Evolutionary conservation across 208 protist genomes (phyloP).

Genomic region (Trypanosoma melophagium): DNA sequence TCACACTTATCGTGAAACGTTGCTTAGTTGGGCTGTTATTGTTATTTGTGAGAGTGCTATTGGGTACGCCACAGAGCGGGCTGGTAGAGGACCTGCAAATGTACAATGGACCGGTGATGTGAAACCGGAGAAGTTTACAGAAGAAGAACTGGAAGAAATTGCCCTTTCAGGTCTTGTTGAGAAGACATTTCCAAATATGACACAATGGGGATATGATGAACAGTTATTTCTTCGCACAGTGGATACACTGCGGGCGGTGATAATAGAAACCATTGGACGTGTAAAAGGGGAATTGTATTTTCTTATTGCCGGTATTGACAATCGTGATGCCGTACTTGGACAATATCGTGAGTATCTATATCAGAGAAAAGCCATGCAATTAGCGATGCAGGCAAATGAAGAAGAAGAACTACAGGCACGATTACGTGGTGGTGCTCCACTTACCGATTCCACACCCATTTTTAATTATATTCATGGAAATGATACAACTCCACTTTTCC

Average conservation of each 20-base stretch:
- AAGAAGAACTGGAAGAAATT: slow-evolving; percentile 42
- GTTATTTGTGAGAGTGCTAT: slow-evolving; percentile 45
- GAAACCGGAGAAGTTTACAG: slow-evolving; percentile 27
- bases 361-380: neutral
- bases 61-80: slow-evolving; percentile 41
- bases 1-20: slow-evolving; percentile 40
- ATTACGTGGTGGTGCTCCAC: slow-evolving; percentile 1
- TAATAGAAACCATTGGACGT: slow-evolving; percentile 40
- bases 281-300: slow-evolving; percentile 57
- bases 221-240: slow-evolving; percentile 24
- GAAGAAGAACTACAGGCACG: slow-evolving; percentile 19
- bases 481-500: neutral
- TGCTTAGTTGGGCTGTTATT: slow-evolving; percentile 44
- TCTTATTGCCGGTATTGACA: slow-evolving; percentile 48
- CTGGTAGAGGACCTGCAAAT: slow-evolving; percentile 26
- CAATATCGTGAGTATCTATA: slow-evolving; percentile 27
- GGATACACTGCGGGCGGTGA: slow-evolving; percentile 32
- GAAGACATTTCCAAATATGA: slow-evolving; percentile 39
- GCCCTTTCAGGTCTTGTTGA: slow-evolving; percentile 35
- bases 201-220: slow-evolving; percentile 31
- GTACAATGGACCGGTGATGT: slow-evolving; percentile 29
- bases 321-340: slow-evolving; percentile 30
- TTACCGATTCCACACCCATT: neutral
- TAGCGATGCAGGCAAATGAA: slow-evolving; percentile 4
- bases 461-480: neutral